A percentile compares a stretch with the other conserved stretches of the same genome.
phyloP scores from a whole-genome alignment of 345 rosid species.

The Eucalyptus erythrocorys region DNA sequence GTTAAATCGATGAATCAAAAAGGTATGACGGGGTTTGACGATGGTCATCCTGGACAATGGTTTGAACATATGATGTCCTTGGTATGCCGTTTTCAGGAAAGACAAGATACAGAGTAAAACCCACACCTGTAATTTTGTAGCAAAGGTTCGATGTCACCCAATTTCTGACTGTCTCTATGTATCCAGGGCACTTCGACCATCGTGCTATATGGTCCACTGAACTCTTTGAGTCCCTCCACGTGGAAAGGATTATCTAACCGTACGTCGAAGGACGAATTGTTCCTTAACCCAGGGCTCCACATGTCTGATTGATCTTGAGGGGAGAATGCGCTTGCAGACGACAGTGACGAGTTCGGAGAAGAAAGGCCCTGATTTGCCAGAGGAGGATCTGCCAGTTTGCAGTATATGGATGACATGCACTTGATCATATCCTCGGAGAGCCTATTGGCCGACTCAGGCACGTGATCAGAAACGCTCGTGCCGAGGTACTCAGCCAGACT shows the following conservation, averaged over 20 bases:
- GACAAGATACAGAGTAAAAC: neutral
- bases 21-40: neutral
- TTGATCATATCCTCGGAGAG: slow-evolving; percentile 93
- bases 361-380: slow-evolving; percentile 43
- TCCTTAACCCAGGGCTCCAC: slow-evolving; percentile 80
- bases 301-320: slow-evolving; percentile 56
- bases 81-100: neutral
- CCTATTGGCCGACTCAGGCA: slow-evolving; percentile 84
- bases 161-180: slow-evolving; percentile 64
- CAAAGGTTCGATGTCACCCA: slow-evolving; percentile 66
- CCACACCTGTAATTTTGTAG: slow-evolving; percentile 71
- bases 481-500: slow-evolving; percentile 97
- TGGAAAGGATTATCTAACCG: slow-evolving; percentile 76
- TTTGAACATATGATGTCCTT: neutral
- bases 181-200: slow-evolving; percentile 87
- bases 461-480: slow-evolving; percentile 76
- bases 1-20: neutral
- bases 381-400: slow-evolving; percentile 91
- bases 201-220: slow-evolving; percentile 86
- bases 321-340: slow-evolving; percentile 65
- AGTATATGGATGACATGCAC: slow-evolving; percentile 83
- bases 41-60: neutral
- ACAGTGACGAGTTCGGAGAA: slow-evolving; percentile 73
- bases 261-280: slow-evolving; percentile 64
- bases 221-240: slow-evolving; percentile 81